phyloP scores from a whole-genome alignment of 495 filamentous ascomycete genomes.

The Penicillium roqueforti region DNA sequence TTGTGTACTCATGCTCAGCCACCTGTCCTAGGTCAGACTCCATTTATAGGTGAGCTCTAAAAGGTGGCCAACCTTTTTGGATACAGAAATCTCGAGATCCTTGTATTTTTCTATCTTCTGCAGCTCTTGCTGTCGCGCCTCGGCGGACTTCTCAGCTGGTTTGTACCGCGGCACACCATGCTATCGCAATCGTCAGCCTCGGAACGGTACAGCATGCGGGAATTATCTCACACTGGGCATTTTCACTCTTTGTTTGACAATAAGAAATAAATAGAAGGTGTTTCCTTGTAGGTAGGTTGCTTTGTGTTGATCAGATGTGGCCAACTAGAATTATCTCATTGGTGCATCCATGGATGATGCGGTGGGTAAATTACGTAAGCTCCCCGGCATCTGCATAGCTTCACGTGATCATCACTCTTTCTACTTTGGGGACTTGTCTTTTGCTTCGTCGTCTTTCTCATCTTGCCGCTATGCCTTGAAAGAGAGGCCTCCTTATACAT shows the following conservation, averaged over 20 bases:
- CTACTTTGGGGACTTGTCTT: constrained; percentile 5
- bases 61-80: constrained; percentile 46
- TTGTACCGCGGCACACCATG: constrained; percentile 73
- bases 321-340: neutral
- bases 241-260: neutral
- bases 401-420: constrained; percentile 8
- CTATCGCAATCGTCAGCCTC: constrained; percentile 40
- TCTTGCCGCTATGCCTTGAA: neutral
- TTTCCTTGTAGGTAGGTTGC: neutral
- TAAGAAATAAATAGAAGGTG: neutral
- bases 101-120: constrained; percentile 76
- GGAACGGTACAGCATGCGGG: neutral
- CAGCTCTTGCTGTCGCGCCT: constrained; percentile 63
- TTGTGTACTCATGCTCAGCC: constrained; percentile 53
- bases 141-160: constrained; percentile 52
- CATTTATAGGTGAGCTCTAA: neutral
- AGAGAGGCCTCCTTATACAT: constrained; percentile 7
- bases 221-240: constrained; percentile 50
- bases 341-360: constrained; percentile 1
- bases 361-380: neutral
- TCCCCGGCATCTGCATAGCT: neutral
- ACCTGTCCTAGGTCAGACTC: constrained; percentile 38
- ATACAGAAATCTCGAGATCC: constrained; percentile 62
- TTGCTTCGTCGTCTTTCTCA: neutral
- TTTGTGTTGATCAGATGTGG: constrained; percentile 2